These are phyloP conservation scores for Arthrobotrys entomopaga DNA, from an alignment of 2,329 filamentous ascomycete species.

Conservation along the genomic window DNA sequence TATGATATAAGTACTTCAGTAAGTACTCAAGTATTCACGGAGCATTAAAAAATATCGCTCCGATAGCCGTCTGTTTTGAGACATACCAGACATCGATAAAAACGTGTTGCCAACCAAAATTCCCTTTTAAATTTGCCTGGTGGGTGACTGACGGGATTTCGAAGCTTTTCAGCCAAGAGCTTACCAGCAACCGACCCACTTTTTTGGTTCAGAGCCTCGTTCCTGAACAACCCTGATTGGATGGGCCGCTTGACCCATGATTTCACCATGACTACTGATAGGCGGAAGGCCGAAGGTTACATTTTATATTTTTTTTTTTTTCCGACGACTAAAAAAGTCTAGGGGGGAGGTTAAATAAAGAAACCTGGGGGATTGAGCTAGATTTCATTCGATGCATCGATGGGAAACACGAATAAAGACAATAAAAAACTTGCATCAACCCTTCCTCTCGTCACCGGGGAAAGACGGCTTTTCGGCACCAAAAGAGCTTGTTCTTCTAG, in stretches of 20 bases:
- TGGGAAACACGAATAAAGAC: too few species aligned
- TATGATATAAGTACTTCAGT: too few species aligned
- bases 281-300: slow-evolving; percentile 7
- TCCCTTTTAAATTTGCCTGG: not conserved
- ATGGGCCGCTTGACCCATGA: slow-evolving; percentile 10
- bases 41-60: too few species aligned
- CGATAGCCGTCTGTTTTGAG: not conserved
- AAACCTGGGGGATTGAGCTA: not conserved
- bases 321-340: too few species aligned
- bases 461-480: slow-evolving; percentile 45
- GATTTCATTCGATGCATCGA: not conserved
- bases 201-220: slow-evolving; percentile 12
- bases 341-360: slow-evolving; percentile 17
- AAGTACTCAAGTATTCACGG: too few species aligned
- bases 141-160: not conserved
- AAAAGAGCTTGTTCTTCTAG: slow-evolving; percentile 52
- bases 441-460: slow-evolving; percentile 36
- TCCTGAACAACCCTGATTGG: slow-evolving; percentile 11
- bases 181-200: slow-evolving; percentile 2
- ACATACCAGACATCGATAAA: not conserved
- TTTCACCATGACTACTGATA: slow-evolving; percentile 10
- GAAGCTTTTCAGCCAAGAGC: not conserved
- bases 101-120: slow-evolving; percentile 27
- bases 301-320: too few species aligned
- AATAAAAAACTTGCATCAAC: slow-evolving; percentile 21